Evolutionary conservation across 805 yeast species (phyloP).

Genomic region (Starmerella etchellsii): DNA sequence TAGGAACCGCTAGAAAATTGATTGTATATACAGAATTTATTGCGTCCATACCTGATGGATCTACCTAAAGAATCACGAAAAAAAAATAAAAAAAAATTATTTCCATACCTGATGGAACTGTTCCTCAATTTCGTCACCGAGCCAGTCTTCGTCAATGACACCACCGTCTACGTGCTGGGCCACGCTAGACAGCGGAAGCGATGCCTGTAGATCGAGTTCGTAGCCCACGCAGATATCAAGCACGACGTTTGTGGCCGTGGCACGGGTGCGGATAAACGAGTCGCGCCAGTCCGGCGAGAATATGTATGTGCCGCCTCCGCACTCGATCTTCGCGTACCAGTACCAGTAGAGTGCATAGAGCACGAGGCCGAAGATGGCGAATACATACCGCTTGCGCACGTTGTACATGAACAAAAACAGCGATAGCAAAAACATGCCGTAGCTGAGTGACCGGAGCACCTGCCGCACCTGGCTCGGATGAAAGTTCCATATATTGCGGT

Average conservation of each 20-base stretch:
- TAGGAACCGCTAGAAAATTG: too few species aligned
- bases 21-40: too few species aligned
- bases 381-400: constrained; percentile 13
- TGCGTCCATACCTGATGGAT: too few species aligned
- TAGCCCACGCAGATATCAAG: constrained; percentile 12
- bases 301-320: constrained; percentile 14
- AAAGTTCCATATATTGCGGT: constrained; percentile 14
- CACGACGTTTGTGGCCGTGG: constrained; percentile 13
- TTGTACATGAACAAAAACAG: constrained; percentile 7
- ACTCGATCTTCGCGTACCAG: constrained; percentile 16
- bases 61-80: too few species aligned
- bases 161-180: constrained; percentile 4
- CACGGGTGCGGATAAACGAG: constrained; percentile 7
- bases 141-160: constrained; percentile 13
- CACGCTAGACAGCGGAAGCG: constrained; percentile 13
- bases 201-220: constrained; percentile 4
- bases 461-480: constrained; percentile 15
- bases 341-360: constrained; percentile 5
- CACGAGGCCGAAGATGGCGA: constrained; percentile 8
- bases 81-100: neutral
- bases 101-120: constrained; percentile 1
- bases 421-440: constrained; percentile 3
- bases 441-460: constrained; percentile 7
- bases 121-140: constrained; percentile 12
- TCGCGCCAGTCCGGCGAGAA: constrained; percentile 19